Conservation (phyloP, 1,139 yeast genomes). For the Taphrina wiesneri region DNA sequence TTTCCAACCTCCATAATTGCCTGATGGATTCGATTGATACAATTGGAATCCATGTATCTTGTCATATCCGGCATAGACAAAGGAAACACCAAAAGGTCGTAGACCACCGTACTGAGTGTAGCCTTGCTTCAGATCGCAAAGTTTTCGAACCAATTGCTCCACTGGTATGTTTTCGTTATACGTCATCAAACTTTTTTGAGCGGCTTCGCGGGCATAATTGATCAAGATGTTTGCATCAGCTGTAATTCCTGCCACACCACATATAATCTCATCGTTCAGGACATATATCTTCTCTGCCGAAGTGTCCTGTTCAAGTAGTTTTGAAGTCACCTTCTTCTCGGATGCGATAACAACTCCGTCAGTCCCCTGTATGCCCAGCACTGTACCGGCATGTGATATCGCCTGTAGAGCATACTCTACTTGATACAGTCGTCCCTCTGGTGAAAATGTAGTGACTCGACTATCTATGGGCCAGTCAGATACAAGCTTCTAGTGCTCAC, state of each 20-base stretch:
- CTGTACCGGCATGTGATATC: slow-evolving; percentile 96
- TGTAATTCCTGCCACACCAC: slow-evolving; percentile 98
- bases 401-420: slow-evolving; percentile 98
- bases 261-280: slow-evolving; percentile 76
- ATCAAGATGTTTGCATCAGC: slow-evolving; percentile 94
- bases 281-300: slow-evolving; percentile 89
- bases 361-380: slow-evolving; percentile 85
- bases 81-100: slow-evolving; percentile 97
- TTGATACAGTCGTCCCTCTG: slow-evolving; percentile 93
- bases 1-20: slow-evolving; percentile 97
- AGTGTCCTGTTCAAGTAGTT: slow-evolving; percentile 88
- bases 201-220: slow-evolving; percentile 78
- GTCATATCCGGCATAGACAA: slow-evolving; percentile 94
- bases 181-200: slow-evolving; percentile 79
- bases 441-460: slow-evolving; percentile 96
- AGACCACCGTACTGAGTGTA: slow-evolving; percentile 96
- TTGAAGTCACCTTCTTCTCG: slow-evolving; percentile 90
- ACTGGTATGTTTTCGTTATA: slow-evolving; percentile 92
- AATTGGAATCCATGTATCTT: slow-evolving; percentile 86
- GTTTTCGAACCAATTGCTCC: slow-evolving; percentile 79
- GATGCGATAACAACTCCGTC: slow-evolving; percentile 97
- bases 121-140: slow-evolving; percentile 95
- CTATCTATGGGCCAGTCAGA: slow-evolving; percentile 56
- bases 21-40: slow-evolving; percentile 94
- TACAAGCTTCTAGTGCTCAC: neutral